Conservation (phyloP, 2,329 filamentous ascomycete genomes). For the Penicillium sp. region DNA sequence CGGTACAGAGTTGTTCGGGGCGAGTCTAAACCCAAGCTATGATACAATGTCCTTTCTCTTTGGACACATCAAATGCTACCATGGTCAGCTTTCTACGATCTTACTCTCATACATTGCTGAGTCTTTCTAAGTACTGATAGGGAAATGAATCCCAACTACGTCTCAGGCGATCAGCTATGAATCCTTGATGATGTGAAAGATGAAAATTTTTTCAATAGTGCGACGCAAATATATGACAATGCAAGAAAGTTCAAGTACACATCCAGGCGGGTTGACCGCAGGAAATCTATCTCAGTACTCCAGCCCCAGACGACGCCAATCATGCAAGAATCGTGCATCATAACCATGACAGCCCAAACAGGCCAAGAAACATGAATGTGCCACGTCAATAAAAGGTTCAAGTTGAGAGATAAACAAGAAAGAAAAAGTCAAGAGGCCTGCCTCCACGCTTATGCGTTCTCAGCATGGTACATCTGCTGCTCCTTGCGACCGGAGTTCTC, state of each 20-base stretch:
- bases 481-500: slow-evolving; percentile 31
- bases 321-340: slow-evolving; percentile 15
- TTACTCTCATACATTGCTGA: background rate
- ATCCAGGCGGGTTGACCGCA: slow-evolving; percentile 5
- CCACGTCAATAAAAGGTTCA: slow-evolving; percentile 34
- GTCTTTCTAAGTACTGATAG: background rate
- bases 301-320: slow-evolving; percentile 13
- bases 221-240: background rate
- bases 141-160: no score
- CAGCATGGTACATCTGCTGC: slow-evolving; percentile 30
- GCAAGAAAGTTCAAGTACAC: background rate
- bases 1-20: slow-evolving; percentile 21
- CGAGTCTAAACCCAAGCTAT: slow-evolving; percentile 19
- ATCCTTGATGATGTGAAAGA: no score
- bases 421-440: background rate
- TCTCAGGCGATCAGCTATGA: no score
- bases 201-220: background rate
- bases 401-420: background rate
- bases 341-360: slow-evolving; percentile 2
- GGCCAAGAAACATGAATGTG: background rate
- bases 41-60: background rate
- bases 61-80: background rate
- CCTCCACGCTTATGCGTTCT: slow-evolving; percentile 31
- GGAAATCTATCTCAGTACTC: slow-evolving; percentile 13
- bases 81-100: background rate